Evolutionary conservation across 768 basidiomycete species (phyloP).

Genomic region (Boletus coccyginus): DNA sequence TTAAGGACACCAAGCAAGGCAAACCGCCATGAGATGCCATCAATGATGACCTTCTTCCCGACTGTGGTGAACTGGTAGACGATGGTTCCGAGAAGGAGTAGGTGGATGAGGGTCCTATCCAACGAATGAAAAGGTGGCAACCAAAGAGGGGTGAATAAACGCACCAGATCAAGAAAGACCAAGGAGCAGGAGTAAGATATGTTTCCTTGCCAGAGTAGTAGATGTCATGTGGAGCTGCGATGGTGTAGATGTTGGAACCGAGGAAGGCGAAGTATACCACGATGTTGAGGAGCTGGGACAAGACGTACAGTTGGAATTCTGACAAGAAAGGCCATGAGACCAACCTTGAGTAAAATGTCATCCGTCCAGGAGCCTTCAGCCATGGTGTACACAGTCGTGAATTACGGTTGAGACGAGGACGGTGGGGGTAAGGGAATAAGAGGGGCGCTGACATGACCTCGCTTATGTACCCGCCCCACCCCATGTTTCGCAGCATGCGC

Average conservation of each 20-base stretch:
- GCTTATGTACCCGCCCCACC: constrained; percentile 27
- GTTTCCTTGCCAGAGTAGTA: constrained; percentile 81
- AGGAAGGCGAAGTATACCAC: constrained; percentile 81
- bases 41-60: constrained; percentile 78
- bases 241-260: constrained; percentile 87
- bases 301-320: neutral
- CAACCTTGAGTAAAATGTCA: constrained; percentile 76
- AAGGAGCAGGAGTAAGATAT: constrained; percentile 92
- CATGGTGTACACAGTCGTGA: constrained; percentile 36
- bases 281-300: constrained; percentile 66
- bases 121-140: constrained; percentile 12
- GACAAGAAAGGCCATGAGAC: neutral
- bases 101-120: constrained; percentile 78
- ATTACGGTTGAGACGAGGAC: neutral
- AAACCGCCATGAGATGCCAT: constrained; percentile 90
- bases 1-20: constrained; percentile 85
- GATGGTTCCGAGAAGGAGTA: constrained; percentile 86
- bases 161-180: constrained; percentile 89
- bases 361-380: constrained; percentile 66
- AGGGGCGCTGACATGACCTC: constrained; percentile 7
- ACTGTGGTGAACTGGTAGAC: constrained; percentile 83
- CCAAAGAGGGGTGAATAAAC: constrained; percentile 12
- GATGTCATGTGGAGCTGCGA: constrained; percentile 69
- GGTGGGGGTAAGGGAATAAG: constrained; percentile 15
- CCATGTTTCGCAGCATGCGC: constrained; percentile 13